phyloP scores from a whole-genome alignment of 768 basidiomycete species.

The Pleurotus tuoliensis region DNA sequence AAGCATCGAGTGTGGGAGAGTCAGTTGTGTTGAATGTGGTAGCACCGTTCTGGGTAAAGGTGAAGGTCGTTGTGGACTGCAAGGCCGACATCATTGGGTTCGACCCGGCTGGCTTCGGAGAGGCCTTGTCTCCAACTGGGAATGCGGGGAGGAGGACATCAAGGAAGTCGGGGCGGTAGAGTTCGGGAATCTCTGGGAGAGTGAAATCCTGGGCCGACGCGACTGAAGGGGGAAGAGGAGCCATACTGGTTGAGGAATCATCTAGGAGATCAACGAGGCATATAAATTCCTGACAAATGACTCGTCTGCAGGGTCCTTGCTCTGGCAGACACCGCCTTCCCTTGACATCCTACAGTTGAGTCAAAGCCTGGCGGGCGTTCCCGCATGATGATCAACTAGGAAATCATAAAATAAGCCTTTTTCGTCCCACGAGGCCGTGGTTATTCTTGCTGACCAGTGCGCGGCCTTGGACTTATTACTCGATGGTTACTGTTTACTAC shows the following conservation, averaged over 20 bases:
- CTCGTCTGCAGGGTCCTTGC: not conserved
- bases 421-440: no score
- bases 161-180: constrained; percentile 53
- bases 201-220: constrained; percentile 40
- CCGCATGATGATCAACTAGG: no score
- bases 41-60: constrained; percentile 47
- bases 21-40: constrained; percentile 48
- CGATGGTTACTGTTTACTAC: no score
- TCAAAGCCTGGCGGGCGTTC: not conserved
- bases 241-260: not conserved
- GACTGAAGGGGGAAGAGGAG: not conserved
- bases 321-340: not conserved
- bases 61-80: constrained; percentile 34
- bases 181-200: constrained; percentile 55
- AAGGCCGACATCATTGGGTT: constrained; percentile 60
- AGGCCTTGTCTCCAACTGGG: constrained; percentile 5
- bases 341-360: no score
- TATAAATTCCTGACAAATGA: not conserved
- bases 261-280: not conserved
- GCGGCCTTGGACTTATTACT: no score
- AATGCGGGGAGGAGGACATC: constrained; percentile 46
- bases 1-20: constrained; percentile 54
- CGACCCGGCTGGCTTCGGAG: not conserved
- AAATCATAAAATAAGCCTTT: no score
- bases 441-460: no score